Evolutionary conservation across 2,329 filamentous ascomycete genomes (phyloP).

Genomic region (Colletotrichum higginsianum): DNA sequence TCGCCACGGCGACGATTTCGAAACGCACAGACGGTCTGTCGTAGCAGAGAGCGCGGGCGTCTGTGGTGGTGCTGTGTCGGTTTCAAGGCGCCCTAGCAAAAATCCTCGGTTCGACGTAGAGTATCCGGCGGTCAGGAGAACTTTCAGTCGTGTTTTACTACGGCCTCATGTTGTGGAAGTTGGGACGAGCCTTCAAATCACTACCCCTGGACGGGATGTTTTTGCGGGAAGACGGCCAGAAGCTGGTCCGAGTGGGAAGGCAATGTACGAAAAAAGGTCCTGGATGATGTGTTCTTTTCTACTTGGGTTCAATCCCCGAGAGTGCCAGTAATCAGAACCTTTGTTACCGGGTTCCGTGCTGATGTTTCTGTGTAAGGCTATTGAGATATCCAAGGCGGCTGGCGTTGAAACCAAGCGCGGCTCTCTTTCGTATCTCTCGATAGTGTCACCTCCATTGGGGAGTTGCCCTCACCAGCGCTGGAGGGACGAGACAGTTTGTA

Average conservation of each 20-base stretch:
- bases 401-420: constrained; percentile 1
- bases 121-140: constrained; percentile 4
- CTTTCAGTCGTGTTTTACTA: constrained; percentile 33
- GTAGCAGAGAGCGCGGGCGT: constrained; percentile 7
- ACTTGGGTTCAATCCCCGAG: no score
- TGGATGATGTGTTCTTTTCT: not conserved
- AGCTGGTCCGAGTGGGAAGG: not conserved
- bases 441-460: no score
- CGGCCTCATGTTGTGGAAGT: constrained; percentile 22
- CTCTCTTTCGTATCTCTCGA: constrained; percentile 19
- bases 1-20: constrained; percentile 39
- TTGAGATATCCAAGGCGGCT: not conserved
- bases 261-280: not conserved
- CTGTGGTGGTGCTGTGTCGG: not conserved
- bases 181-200: constrained; percentile 7
- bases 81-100: not conserved
- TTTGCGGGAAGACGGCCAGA: not conserved
- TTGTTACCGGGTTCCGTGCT: no score
- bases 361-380: not conserved
- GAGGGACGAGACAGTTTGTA: not conserved
- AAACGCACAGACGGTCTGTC: constrained; percentile 39
- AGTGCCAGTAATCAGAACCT: no score
- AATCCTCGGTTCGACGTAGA: constrained; percentile 1
- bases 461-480: not conserved
- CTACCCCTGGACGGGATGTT: not conserved